Conservation (phyloP, 1,139 yeast genomes). For the Taphrina wiesneri region DNA sequence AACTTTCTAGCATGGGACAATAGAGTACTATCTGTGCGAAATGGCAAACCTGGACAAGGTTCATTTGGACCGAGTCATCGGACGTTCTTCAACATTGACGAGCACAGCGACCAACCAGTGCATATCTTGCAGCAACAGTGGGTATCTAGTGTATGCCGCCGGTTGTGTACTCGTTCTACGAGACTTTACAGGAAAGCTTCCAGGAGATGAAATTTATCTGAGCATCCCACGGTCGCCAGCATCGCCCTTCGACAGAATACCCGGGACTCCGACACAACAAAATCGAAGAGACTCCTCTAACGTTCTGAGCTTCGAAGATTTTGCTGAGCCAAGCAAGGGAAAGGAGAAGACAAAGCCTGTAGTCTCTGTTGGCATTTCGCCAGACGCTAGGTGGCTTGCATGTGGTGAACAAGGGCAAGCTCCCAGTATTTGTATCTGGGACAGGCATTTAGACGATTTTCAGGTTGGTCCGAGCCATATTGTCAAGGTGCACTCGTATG, state of each 20-base stretch:
- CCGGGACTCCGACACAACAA: background rate
- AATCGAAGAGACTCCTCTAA: background rate
- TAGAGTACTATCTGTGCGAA: background rate
- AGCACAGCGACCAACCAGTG: background rate
- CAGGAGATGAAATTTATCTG: background rate
- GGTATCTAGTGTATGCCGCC: conserved; percentile 4
- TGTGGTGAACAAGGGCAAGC: conserved; percentile 27
- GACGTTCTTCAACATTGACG: background rate
- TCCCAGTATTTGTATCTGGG: conserved; percentile 25
- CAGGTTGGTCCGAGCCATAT: conserved; percentile 8
- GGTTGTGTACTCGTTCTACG: background rate
- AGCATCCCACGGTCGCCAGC: background rate
- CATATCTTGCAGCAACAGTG: background rate
- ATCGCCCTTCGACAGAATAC: background rate
- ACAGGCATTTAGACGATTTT: background rate
- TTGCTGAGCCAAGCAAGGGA: conserved; percentile 23
- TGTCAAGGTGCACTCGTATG: conserved; percentile 17
- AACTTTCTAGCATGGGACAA: too few relatives aligned
- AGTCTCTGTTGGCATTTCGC: conserved; percentile 9
- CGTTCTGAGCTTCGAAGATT: conserved; percentile 20
- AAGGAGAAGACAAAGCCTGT: conserved; percentile 14
- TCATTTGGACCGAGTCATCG: conserved; percentile 1
- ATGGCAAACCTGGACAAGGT: background rate
- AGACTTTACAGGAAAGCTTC: background rate
- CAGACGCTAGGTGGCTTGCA: conserved; percentile 11